These are phyloP conservation scores for Talaromyces albobiverticillius DNA, from an alignment of 2,329 filamentous ascomycete species.

Conservation along the genomic window DNA sequence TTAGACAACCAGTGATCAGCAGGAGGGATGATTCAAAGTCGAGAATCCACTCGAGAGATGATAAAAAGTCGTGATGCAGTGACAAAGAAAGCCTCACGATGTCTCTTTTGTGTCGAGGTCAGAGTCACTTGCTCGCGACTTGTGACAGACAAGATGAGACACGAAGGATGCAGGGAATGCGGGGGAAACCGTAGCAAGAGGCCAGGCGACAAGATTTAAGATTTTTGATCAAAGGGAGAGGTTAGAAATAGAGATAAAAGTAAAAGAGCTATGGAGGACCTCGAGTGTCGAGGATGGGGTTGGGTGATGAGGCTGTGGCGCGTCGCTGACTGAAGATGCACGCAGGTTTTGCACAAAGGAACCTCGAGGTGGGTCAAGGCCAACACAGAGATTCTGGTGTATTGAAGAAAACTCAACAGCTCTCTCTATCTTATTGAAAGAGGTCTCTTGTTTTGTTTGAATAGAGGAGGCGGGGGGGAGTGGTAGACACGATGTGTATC, in stretches of 20 bases:
- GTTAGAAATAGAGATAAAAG: not conserved
- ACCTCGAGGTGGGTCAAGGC: not conserved
- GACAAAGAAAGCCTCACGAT: not conserved
- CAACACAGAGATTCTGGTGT: not conserved
- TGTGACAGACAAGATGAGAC: not conserved
- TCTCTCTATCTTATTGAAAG: not conserved
- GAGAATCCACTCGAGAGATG: not conserved
- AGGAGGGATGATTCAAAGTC: not conserved
- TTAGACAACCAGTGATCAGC: not conserved
- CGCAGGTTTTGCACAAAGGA: not conserved
- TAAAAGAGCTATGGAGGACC: not conserved
- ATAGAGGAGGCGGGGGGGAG: not conserved
- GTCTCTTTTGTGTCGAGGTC: not conserved
- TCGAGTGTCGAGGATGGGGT: not conserved
- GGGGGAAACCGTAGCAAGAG: constrained; percentile 10
- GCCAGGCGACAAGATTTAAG: constrained; percentile 10
- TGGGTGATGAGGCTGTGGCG: not conserved
- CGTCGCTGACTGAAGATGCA: not conserved
- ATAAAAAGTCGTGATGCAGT: not conserved
- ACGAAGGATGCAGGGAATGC: constrained; percentile 7
- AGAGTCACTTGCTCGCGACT: constrained; percentile 1
- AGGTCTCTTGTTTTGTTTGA: not conserved
- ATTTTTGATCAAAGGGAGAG: not conserved
- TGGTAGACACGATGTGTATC: not conserved
- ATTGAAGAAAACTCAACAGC: not conserved